Conservation (phyloP, 768 basidiomycete genomes). For the Leucocoprinus sp. region DNA sequence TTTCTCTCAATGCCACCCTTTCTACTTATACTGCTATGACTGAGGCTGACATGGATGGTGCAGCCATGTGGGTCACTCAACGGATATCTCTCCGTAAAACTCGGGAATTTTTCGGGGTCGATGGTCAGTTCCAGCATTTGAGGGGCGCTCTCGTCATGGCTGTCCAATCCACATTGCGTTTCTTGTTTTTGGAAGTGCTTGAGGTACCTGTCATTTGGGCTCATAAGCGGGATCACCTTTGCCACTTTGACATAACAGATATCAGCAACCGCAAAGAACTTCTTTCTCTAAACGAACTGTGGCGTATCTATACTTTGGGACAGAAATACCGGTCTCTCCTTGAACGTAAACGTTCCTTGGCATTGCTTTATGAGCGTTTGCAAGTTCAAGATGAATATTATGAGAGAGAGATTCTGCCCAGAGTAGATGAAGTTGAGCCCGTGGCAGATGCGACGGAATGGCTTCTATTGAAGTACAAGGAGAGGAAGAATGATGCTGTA, state of each 20-base stretch:
- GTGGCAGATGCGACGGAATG: conserved; percentile 90
- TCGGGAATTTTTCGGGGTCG: conserved; percentile 61
- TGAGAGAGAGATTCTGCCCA: conserved; percentile 55
- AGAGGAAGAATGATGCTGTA: conserved; percentile 51
- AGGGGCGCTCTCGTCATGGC: conserved; percentile 66
- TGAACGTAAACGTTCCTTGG: conserved; percentile 60
- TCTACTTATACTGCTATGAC: conserved; percentile 56
- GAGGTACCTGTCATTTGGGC: conserved; percentile 96
- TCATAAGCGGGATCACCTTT: conserved; percentile 87
- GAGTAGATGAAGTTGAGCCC: conserved; percentile 76
- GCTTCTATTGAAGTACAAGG: conserved; percentile 79
- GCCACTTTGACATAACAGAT: conserved; percentile 66
- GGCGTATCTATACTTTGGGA: conserved; percentile 86
- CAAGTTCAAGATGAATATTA: conserved; percentile 70
- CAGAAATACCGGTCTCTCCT: conserved; percentile 83
- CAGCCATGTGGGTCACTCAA: conserved; percentile 83
- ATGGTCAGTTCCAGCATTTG: conserved; percentile 52
- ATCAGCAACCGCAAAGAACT: conserved; percentile 60
- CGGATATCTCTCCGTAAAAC: conserved; percentile 67
- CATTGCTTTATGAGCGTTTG: conserved; percentile 59
- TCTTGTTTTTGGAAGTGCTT: conserved; percentile 79
- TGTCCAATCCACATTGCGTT: conserved; percentile 70
- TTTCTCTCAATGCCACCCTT: conserved; percentile 59
- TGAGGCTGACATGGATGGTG: conserved; percentile 67
- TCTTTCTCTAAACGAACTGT: conserved; percentile 72